Evolutionary conservation across 2,329 filamentous ascomycete genomes (phyloP).

Genomic region (Berkeleyomyces rouxiae): DNA sequence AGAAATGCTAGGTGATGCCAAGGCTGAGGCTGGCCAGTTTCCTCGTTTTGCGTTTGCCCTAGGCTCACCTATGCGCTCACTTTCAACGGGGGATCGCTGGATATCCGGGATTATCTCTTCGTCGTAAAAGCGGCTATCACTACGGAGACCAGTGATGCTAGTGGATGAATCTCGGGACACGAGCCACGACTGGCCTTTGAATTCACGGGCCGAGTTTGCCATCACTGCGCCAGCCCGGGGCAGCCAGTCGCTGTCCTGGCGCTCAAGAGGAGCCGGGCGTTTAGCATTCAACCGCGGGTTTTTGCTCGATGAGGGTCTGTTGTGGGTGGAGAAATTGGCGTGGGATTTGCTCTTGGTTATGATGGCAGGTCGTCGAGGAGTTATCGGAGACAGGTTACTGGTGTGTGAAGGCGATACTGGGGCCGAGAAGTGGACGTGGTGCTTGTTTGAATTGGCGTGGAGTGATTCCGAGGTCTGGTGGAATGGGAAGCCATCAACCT

Average conservation of each 20-base stretch:
- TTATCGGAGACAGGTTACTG: constrained; percentile 25
- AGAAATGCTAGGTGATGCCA: neutral
- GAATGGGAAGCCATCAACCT: constrained; percentile 7
- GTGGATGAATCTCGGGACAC: constrained; percentile 48
- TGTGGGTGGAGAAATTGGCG: constrained; percentile 25
- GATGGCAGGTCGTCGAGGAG: constrained; percentile 16
- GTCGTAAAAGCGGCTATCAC: constrained; percentile 28
- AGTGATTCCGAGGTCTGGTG: constrained; percentile 15
- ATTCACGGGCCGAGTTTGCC: constrained; percentile 44
- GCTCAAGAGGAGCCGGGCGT: constrained; percentile 20
- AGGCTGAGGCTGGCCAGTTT: constrained; percentile 4
- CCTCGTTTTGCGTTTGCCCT: constrained; percentile 3
- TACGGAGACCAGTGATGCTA: constrained; percentile 35
- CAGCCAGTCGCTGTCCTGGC: constrained; percentile 46
- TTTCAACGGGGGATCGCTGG: constrained; percentile 22
- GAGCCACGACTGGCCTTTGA: constrained; percentile 53
- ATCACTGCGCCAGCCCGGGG: constrained; percentile 46
- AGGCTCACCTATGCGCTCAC: neutral
- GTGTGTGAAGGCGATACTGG: constrained; percentile 37
- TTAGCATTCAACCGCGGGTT: constrained; percentile 14
- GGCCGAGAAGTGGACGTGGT: constrained; percentile 22
- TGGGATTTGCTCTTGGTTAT: constrained; percentile 48
- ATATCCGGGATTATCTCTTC: constrained; percentile 32
- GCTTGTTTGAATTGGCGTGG: constrained; percentile 28
- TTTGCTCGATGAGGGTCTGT: constrained; percentile 18